phyloP scores from a whole-genome alignment of 306 rosid species.

The Casuarina cunninghamiana region DNA sequence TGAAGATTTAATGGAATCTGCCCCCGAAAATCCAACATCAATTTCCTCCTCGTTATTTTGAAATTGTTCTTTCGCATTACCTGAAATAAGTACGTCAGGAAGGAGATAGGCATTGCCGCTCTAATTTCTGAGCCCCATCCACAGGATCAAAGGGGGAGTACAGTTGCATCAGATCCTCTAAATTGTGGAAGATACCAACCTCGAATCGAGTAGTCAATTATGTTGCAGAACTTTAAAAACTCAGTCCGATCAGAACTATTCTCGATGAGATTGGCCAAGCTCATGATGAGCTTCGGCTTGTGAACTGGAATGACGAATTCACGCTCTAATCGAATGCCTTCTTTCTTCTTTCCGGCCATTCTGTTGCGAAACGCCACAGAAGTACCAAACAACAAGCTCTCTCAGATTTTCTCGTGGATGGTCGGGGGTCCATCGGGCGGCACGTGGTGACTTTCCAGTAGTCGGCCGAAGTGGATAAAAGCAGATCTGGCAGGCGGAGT shows the following conservation, averaged over 20 bases:
- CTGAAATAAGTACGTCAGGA: constrained; percentile 80
- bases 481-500: no score
- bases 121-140: constrained; percentile 69
- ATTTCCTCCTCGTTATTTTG: not conserved
- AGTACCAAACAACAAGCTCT: not conserved
- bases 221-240: constrained; percentile 88
- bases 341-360: constrained; percentile 42
- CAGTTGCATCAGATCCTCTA: constrained; percentile 97
- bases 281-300: constrained; percentile 79
- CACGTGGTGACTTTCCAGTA: no score
- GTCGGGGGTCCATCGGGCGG: no score
- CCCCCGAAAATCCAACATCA: constrained; percentile 84
- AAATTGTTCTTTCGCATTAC: constrained; percentile 79
- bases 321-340: constrained; percentile 76
- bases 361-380: not conserved
- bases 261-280: constrained; percentile 82
- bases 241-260: constrained; percentile 75
- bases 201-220: constrained; percentile 87
- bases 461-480: no score
- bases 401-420: not conserved
- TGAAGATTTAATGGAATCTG: constrained; percentile 96
- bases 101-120: constrained; percentile 58
- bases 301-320: constrained; percentile 85
- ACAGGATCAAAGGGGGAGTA: constrained; percentile 92
- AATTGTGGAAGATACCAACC: constrained; percentile 97